Conservation (phyloP, 139 green algal genomes). For the Coccomyxa sp. region DNA sequence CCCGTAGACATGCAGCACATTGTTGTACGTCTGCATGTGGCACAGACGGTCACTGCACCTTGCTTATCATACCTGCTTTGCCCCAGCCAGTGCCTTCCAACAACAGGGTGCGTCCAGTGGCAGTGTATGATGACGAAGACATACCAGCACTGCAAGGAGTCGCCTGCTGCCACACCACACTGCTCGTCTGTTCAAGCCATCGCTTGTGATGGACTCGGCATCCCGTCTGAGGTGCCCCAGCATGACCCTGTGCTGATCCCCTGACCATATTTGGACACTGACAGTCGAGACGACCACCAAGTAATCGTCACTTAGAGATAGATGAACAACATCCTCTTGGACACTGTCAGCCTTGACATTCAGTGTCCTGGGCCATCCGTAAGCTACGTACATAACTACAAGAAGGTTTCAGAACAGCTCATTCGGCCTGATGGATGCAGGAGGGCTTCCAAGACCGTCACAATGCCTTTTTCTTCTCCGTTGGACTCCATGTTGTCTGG, state of each 20-base stretch:
- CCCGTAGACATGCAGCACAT: conserved; percentile 60
- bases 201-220: conserved; percentile 34
- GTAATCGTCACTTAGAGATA: conserved; percentile 35
- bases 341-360: neutral
- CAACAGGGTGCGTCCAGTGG: neutral
- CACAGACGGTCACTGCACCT: too few species aligned
- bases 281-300: conserved; percentile 43
- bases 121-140: neutral
- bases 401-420: too few species aligned
- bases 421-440: too few species aligned
- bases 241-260: conserved; percentile 44
- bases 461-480: too few species aligned
- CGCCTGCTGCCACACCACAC: conserved; percentile 52
- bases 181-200: conserved; percentile 51
- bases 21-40: conserved; percentile 58
- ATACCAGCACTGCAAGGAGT: conserved; percentile 61
- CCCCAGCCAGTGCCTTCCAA: too few species aligned
- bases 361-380: conserved; percentile 34
- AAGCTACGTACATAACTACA: conserved; percentile 35
- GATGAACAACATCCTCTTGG: conserved; percentile 28
- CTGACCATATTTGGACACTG: conserved; percentile 60
- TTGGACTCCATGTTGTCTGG: too few species aligned
- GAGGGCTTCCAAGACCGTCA: too few species aligned
- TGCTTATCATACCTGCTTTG: too few species aligned
- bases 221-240: conserved; percentile 39